phyloP scores from a whole-genome alignment of 1,284 basidiomycete species.

The Lignosus rhinocerotis region DNA sequence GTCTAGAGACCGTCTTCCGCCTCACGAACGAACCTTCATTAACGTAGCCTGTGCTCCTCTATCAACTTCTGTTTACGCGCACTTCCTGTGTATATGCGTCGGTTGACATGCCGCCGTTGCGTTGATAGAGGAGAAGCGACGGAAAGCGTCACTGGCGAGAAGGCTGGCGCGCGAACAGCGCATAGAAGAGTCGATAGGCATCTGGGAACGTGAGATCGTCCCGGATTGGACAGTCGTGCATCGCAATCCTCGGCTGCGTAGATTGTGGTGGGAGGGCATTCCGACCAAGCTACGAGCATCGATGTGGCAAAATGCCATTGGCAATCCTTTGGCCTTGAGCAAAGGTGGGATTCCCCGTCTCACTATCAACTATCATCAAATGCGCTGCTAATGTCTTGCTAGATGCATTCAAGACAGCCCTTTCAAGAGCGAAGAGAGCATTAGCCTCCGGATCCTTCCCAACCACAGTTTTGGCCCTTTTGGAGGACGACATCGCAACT shows the following conservation, averaged over 20 bases:
- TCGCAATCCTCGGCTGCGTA: slow-evolving; percentile 63
- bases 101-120: neutral
- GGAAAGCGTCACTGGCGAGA: slow-evolving; percentile 63
- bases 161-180: slow-evolving; percentile 64
- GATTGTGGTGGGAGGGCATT: slow-evolving; percentile 92
- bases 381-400: neutral
- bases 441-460: slow-evolving; percentile 76
- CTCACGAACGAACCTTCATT: slow-evolving; percentile 30
- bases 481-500: slow-evolving; percentile 79
- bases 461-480: slow-evolving; percentile 59
- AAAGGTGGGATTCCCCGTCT: slow-evolving; percentile 57
- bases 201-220: slow-evolving; percentile 81
- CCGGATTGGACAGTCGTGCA: slow-evolving; percentile 83
- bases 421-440: slow-evolving; percentile 74
- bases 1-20: slow-evolving; percentile 9
- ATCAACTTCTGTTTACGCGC: neutral
- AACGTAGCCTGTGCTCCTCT: slow-evolving; percentile 27
- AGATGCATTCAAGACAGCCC: slow-evolving; percentile 79
- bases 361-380: neutral
- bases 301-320: slow-evolving; percentile 88
- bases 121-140: slow-evolving; percentile 65
- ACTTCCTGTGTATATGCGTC: neutral
- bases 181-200: slow-evolving; percentile 66
- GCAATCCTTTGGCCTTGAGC: slow-evolving; percentile 85
- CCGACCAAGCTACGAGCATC: slow-evolving; percentile 83